Conservation (phyloP, 176 grass and related monocot species). For the Calamus simplicifolius region DNA sequence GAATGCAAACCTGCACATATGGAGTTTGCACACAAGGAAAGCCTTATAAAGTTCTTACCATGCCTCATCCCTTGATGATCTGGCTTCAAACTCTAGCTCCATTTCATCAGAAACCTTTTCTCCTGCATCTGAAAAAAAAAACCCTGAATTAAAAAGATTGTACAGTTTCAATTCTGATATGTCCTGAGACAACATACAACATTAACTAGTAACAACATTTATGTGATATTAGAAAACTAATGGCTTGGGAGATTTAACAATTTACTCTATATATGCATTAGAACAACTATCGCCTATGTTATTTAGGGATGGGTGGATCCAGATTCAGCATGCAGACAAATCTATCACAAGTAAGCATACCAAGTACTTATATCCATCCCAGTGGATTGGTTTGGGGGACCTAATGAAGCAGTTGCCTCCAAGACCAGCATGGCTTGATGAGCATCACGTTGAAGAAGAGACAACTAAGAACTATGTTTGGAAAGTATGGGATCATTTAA, state of each 20-base stretch:
- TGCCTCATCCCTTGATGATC: conserved; percentile 68
- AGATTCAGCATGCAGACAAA: not conserved
- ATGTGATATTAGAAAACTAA: not conserved
- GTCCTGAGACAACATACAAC: conserved; percentile 3
- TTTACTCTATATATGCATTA: too few relatives aligned
- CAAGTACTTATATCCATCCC: too few relatives aligned
- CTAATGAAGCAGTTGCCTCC: not conserved
- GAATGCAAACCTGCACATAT: not conserved
- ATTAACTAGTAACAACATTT: not conserved
- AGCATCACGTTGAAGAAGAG: not conserved
- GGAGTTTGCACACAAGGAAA: conserved; percentile 15
- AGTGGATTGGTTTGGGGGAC: too few relatives aligned
- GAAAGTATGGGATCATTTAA: not conserved
- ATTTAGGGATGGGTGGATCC: not conserved
- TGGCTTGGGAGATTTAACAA: not conserved
- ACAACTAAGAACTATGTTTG: not conserved
- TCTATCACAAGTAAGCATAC: not conserved
- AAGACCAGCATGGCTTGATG: not conserved
- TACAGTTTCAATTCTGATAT: conserved; percentile 11
- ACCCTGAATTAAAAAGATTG: conserved; percentile 11
- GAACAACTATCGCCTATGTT: too few relatives aligned
- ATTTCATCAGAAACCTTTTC: conserved; percentile 42
- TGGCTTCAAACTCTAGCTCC: conserved; percentile 87
- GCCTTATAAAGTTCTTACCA: conserved; percentile 40
- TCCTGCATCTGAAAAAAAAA: conserved; percentile 37